Conservation (phyloP, 106 monocot species). For the Triglochin maritima region DNA sequence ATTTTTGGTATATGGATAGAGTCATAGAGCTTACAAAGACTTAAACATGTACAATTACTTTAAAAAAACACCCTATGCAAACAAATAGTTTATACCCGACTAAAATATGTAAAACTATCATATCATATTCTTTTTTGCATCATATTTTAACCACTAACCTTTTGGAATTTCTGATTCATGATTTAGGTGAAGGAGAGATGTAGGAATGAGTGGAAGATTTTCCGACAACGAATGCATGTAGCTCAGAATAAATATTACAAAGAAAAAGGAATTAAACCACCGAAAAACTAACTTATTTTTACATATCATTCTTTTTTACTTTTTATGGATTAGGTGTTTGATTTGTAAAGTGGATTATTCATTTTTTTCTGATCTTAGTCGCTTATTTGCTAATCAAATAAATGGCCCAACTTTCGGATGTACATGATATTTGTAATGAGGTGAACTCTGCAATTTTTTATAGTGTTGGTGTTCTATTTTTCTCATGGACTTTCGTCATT, state of each 20-base stretch:
- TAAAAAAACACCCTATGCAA: neutral
- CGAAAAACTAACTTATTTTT: neutral
- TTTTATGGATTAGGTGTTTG: no score
- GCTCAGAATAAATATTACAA: constrained; percentile 7
- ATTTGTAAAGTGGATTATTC: no score
- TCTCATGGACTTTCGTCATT: no score
- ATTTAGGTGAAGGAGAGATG: constrained; percentile 1
- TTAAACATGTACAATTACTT: neutral
- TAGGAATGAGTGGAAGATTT: neutral
- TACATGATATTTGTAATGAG: neutral
- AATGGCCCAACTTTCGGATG: no score
- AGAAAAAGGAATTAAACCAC: constrained; percentile 1
- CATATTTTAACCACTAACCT: neutral
- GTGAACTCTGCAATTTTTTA: neutral
- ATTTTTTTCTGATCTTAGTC: no score
- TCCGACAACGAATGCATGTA: neutral
- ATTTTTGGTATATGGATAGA: neutral
- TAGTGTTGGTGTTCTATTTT: no score
- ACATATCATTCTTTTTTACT: neutral
- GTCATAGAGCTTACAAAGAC: neutral
- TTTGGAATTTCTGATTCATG: neutral
- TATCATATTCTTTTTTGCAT: neutral
- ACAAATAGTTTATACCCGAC: neutral
- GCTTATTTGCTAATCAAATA: no score
- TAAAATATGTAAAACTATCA: neutral